Base-by-base conservation (phyloP, 176 grass and related monocot genomes). In the Hyparrhenia diplandra region DNA sequence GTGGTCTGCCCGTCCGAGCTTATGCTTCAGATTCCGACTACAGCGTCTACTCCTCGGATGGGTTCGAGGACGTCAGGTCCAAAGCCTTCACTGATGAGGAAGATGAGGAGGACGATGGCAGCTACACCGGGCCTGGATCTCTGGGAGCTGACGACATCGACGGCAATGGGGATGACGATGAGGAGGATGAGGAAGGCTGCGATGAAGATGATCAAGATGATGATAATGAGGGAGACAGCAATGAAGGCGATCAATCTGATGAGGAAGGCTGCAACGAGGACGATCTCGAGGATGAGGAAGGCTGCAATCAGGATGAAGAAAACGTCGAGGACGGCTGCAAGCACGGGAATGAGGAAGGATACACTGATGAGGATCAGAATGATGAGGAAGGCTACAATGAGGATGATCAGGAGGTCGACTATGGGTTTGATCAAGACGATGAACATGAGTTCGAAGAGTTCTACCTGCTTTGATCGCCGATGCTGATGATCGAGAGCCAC, bases 21-120 rank as follows among this genome's bases (percentile, higher is more conserved):
- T 69, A 63, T n/a, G 72, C 54, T 76, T 87, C 64, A 49, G 71
- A 81, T 39, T 82, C 64, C 0, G 71, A 75, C 5, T 78, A 76
- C 18, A 41, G 30, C 18, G 40, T 9, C 23, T 23, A 29, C 85
- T 70, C 52, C 9, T 82, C 54, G 5, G 52, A 77, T 31, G 64
- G 35, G 0, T 82, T 69, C 12, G 37, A 81, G 21, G 4, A 39
- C 39, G 40, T 73, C 55, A n/a, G 28, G 10, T 34, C 47, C 3
- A 69, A 69, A 18, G 27, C 21, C 0, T 46, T 27, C 28, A 25
- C 69, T 0, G 69, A 74, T 0, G 84, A 83, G 39, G 74, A 69
- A 20, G 41, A 32, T 16, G 60, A 74, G 21, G 63, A 35, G 1
- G 82, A 63, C 2, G 34, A 37, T 59, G n/a, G 13, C n/a, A 71